Conservation (phyloP, 2,329 filamentous ascomycete species). For the Colletotrichum tamarilloi region DNA sequence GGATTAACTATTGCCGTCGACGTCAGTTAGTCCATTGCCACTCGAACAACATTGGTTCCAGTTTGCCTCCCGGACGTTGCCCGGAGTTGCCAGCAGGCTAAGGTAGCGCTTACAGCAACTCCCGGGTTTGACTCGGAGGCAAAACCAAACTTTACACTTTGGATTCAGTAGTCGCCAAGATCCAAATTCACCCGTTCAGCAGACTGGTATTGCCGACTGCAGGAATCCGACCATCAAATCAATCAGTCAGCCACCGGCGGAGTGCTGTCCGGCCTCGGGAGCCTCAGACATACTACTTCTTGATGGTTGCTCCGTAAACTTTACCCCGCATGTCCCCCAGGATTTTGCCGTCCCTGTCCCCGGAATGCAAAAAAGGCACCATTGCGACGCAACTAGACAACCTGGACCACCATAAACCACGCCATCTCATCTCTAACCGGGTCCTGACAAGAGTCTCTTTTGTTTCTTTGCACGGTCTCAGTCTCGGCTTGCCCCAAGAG, state of each 20-base stretch:
- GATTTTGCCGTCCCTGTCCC: not conserved
- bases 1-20: not conserved
- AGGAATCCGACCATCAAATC: not conserved
- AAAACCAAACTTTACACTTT: not conserved
- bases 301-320: not conserved
- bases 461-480: not conserved
- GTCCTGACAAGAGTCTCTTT: not conserved
- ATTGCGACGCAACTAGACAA: not conserved
- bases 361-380: not conserved
- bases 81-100: not conserved
- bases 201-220: not conserved
- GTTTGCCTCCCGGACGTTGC: not conserved
- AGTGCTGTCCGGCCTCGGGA: not conserved
- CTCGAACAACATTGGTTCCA: not conserved
- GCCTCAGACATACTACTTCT: not conserved
- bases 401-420: not conserved
- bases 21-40: not conserved
- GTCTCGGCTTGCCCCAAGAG: conserved; percentile 20
- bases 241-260: not conserved
- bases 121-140: not conserved
- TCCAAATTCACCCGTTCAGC: not conserved
- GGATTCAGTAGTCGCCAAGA: not conserved
- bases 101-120: not conserved
- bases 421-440: not conserved
- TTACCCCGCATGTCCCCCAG: conserved; percentile 24